Base-by-base conservation (phyloP, 2,329 filamentous ascomycete species). In the Aspergillus sp. region DNA sequence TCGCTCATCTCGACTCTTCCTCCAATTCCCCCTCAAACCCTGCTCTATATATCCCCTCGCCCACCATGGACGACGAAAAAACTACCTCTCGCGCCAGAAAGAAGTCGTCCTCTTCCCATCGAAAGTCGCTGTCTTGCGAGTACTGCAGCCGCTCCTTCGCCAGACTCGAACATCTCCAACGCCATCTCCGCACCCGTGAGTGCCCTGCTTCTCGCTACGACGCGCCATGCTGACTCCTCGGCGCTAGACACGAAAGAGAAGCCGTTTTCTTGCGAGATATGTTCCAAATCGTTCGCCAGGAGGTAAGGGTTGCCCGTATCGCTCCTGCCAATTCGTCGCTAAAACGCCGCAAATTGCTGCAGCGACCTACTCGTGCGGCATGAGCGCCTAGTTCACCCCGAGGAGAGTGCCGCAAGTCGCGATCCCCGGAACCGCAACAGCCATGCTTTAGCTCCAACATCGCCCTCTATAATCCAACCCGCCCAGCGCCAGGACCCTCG, bases 141-240 rank as follows among this genome's bases (percentile, higher is more conserved):
- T 66, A 66, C 42, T 68, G 64, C 49, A 64, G 61, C 44, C 52
- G 64, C 41, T 59, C 63, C 24, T 68, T 68, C 49, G 64, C 63
- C 34, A 61, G 64, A 31, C 47, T 68, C 41, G 64, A 68, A 51
- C 64, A 68, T 55, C 63, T 68, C 48, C 64, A 68, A 58, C 59
- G 64, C 45, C 64, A 68, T 60, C 63, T 67, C 56, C 61, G 64
- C 55, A 68, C 64, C 43, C 64, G 61, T 64, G 58, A 61, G 59
- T 58, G 52, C 54, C 53, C 54, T 52, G 38, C 36, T 31, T 26
- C 34, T 17, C 13, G 25, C n/a, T 30, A 16, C 24, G 13, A 15
- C 22, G 40, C 17, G 20, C 19, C 20, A 14, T 16, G 36, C 32
- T 25, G 26, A 49, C 58, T 50, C 55, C 45, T 26, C 37, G 33